Evolutionary conservation across 2,329 filamentous ascomycete species (phyloP), one percentile per base, ranked within the genome.

Genomic region (Diaporthe vexans): DNA sequence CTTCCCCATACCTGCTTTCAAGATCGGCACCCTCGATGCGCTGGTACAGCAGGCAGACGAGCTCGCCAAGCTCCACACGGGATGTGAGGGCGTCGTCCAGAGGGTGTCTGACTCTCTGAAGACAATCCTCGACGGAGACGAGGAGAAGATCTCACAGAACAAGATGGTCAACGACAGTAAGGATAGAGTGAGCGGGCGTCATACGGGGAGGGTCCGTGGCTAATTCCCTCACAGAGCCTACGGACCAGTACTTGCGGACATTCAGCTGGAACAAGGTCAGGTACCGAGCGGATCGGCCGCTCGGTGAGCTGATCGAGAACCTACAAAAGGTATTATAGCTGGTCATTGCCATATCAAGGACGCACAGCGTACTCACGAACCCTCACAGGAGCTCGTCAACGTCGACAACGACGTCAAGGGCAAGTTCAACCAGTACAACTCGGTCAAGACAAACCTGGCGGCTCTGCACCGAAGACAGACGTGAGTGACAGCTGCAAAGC

Each of bases 261-360:
- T 99, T 98, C 84, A 90, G 91, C 78, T 99, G 97, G 97, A 98
- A 98, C 86, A 98, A 97, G 85, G 94, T 97, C 85, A 97, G 98
- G 83, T 99, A 98, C 84, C 92, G 97, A 80, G 93, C 94, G 76
- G 97, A 99, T 84, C 97, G 96, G 83, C 91, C 96, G 68, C 90
- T 99, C 76, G 90, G 91, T 73, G 96, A 98, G 81, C 88, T 98
- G 75, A 93, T 98, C 79, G 94, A 95, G 82, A 92, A 92, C 54
- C 86, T 99, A 74, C 95, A 97, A 82, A 98, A 97, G 91, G 94
- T 94, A 79, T 19, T 79, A 54, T 19, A 24, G 29, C 24, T 33
- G 29, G 48, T 51, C 40, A 59, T 15, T 19, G 21, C 59, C 52
- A 17, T 56, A 19, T 17, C 68, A 52, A 46, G 5, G 29, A 35